Percentiles rank a stretch among this genome's conserved stretches.
Evolutionary conservation across 2,329 filamentous ascomycete genomes (phyloP).

Genomic region (Verticillium albo-atrum): DNA sequence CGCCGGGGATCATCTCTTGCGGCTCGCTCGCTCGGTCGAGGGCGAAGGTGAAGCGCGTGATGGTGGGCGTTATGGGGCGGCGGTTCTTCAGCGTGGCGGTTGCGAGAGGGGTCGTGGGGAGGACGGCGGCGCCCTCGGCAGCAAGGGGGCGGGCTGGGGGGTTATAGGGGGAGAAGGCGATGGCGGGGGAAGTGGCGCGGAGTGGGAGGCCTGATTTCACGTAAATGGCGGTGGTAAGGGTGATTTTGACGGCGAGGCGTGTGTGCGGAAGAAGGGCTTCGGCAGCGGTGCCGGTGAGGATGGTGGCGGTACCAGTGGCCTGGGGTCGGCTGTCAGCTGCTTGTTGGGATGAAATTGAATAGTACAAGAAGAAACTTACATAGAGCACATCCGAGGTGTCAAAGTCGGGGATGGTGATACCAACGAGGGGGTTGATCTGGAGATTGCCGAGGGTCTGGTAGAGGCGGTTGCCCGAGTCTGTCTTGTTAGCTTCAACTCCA

Average conservation of each 20-base stretch:
- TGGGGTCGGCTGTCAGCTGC: neutral
- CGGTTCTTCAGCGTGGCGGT: slow-evolving; percentile 47
- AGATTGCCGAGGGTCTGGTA: slow-evolving; percentile 85
- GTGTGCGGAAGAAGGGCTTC: slow-evolving; percentile 59
- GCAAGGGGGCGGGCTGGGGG: slow-evolving; percentile 63
- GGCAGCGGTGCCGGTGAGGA: slow-evolving; percentile 62
- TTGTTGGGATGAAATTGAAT: neutral
- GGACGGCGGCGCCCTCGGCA: slow-evolving; percentile 41
- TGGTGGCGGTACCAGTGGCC: slow-evolving; percentile 62
- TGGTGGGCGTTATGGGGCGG: slow-evolving; percentile 57
- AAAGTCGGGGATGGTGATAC: slow-evolving; percentile 71
- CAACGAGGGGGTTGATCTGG: slow-evolving; percentile 58
- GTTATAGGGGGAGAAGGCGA: slow-evolving; percentile 72
- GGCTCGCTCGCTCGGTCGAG: slow-evolving; percentile 26
- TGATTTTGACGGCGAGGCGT: slow-evolving; percentile 69
- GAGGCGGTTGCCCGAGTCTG: slow-evolving; percentile 71
- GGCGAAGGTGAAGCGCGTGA: slow-evolving; percentile 58
- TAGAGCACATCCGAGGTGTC: slow-evolving; percentile 70
- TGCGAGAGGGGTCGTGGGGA: neutral
- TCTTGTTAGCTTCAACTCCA: neutral
- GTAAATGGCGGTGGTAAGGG: slow-evolving; percentile 54
- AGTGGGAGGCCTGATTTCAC: slow-evolving; percentile 65
- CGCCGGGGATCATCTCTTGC: slow-evolving; percentile 38
- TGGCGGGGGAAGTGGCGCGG: slow-evolving; percentile 42
- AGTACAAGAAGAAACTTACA: slow-evolving; percentile 11